These are phyloP conservation scores for Saturnispora kantuleensis DNA, from an alignment of 805 yeast species.

Conservation along the genomic window DNA sequence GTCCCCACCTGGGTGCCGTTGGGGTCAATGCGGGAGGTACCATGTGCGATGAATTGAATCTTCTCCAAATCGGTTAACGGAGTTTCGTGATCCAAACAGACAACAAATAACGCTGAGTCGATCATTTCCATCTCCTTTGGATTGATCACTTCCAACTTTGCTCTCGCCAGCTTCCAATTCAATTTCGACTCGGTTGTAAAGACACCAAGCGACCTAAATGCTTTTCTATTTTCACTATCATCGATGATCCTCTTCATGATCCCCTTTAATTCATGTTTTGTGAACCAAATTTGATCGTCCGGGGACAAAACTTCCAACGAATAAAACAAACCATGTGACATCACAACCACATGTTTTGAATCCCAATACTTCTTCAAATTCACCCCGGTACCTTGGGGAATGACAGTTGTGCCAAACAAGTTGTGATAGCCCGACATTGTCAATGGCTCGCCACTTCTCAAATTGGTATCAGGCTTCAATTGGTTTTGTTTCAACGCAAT, in stretches of 20 bases:
- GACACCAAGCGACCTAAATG: constrained; percentile 36
- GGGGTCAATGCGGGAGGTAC: constrained; percentile 35
- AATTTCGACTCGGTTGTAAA: constrained; percentile 44
- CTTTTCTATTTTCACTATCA: constrained; percentile 29
- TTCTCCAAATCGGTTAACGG: constrained; percentile 40
- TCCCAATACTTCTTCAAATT: constrained; percentile 30
- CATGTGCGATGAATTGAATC: constrained; percentile 42
- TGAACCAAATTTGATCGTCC: constrained; percentile 38
- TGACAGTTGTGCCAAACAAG: constrained; percentile 60
- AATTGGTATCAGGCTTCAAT: constrained; percentile 49
- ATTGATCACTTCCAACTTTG: constrained; percentile 33
- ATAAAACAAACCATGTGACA: constrained; percentile 43
- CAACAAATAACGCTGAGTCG: constrained; percentile 43
- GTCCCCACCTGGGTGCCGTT: constrained; percentile 45
- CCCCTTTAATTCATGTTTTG: constrained; percentile 39
- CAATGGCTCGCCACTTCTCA: constrained; percentile 39
- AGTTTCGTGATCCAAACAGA: constrained; percentile 39
- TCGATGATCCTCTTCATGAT: constrained; percentile 36
- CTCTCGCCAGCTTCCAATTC: constrained; percentile 39
- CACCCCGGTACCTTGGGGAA: constrained; percentile 35
- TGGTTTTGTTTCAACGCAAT: constrained; percentile 45
- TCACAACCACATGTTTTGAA: constrained; percentile 40
- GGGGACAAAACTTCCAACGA: constrained; percentile 38
- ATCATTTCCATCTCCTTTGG: constrained; percentile 28
- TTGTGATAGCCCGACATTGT: constrained; percentile 62